phyloP scores from a whole-genome alignment of 495 filamentous ascomycete species.

The Delitschia confertaspora region DNA sequence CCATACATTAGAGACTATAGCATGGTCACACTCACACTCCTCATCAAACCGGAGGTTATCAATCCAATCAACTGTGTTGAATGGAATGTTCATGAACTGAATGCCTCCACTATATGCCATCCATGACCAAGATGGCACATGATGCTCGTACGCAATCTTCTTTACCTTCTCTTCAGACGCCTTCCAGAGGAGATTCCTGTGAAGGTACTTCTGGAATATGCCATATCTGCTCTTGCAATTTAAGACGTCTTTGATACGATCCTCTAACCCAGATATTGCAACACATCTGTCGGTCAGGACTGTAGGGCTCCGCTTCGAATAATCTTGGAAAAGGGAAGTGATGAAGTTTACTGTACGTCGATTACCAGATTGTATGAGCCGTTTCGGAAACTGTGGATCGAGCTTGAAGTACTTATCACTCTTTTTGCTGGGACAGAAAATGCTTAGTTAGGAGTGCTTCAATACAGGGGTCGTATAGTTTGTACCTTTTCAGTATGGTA shows the following conservation, averaged over 20 bases:
- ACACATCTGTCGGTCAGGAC: not conserved
- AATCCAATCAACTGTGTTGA: slow-evolving; percentile 7
- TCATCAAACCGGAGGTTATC: slow-evolving; percentile 13
- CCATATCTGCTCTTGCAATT: not conserved
- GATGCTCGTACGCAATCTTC: too few relatives aligned
- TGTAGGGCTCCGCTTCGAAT: not conserved
- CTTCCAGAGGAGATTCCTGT: slow-evolving; percentile 2
- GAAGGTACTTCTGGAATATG: not conserved
- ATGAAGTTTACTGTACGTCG: not conserved
- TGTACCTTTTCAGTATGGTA: not conserved
- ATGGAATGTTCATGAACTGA: slow-evolving; percentile 2
- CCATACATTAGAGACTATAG: not conserved
- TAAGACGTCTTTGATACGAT: not conserved
- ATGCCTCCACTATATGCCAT: slow-evolving; percentile 14
- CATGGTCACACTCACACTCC: slow-evolving; percentile 1
- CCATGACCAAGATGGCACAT: slow-evolving; percentile 14
- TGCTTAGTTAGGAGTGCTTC: not conserved
- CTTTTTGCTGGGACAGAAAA: not conserved
- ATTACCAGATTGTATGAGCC: not conserved
- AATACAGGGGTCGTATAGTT: not conserved
- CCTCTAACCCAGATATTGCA: slow-evolving; percentile 2
- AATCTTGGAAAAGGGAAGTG: not conserved
- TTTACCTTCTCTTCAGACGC: not conserved
- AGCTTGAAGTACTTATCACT: not conserved
- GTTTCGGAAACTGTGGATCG: not conserved